These are phyloP conservation scores for Zoysia japonica DNA, from an alignment of 176 grass and related monocot genomes.

Conservation along the genomic window DNA sequence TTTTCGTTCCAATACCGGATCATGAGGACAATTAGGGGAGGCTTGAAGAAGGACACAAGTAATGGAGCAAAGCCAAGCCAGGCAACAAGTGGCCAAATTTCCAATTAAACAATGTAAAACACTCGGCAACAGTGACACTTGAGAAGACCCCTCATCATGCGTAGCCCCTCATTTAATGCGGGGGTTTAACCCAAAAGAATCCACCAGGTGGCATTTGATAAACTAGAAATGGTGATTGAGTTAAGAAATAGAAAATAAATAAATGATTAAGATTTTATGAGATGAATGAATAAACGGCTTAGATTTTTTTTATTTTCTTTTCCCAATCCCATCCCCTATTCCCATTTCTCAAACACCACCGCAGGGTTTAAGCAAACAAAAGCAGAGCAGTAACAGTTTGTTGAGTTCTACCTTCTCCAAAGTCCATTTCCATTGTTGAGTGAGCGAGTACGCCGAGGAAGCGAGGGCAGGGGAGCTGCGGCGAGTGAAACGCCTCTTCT, in stretches of 20 bases:
- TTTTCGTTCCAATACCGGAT: background rate
- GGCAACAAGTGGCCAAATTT: constrained; percentile 32
- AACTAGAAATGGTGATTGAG: no score
- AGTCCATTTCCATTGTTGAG: background rate
- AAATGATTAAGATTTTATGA: no score
- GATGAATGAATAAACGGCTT: no score
- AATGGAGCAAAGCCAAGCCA: background rate
- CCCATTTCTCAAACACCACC: no score
- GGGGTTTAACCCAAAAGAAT: constrained; percentile 33
- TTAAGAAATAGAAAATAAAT: no score
- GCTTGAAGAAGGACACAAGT: background rate
- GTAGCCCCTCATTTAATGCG: constrained; percentile 10
- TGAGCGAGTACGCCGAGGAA: background rate
- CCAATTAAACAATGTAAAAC: constrained; percentile 28
- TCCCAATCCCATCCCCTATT: no score
- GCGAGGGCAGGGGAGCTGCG: background rate
- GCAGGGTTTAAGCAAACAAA: constrained; percentile 34
- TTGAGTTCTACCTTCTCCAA: background rate
- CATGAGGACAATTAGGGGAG: background rate
- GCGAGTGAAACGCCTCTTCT: constrained; percentile 14
- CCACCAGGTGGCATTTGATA: no score
- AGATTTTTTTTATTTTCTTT: no score
- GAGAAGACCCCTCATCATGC: constrained; percentile 29
- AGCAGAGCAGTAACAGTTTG: background rate
- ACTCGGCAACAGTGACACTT: constrained; percentile 33